Base-by-base conservation (phyloP, 305 asterid species). In the Rubia peregrina region DNA sequence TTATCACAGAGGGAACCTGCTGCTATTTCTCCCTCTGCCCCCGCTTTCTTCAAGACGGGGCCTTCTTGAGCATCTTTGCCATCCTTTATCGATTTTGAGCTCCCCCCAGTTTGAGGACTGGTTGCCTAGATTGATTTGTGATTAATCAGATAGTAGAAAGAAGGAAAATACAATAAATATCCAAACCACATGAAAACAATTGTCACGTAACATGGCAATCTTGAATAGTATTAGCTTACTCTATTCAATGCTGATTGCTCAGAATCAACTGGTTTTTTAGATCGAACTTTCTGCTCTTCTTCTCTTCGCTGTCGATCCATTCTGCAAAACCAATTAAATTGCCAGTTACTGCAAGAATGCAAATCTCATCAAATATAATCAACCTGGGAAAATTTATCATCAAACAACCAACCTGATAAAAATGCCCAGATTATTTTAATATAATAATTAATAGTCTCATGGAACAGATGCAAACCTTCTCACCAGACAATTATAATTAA, bases 221-320 rank as follows among this genome's bases (percentile, higher is more conserved):
- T 6, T 17, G 38, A 43, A 53, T n/a, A 42, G n/a, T 26, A 24
- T 7, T 56, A 8, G 5, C 62, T 69, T 87, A 94, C 99, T 95
- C 96, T 82, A 73, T 89, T 89, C 60, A 86, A 65, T 64, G 86
- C 79, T 78, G 99, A 83, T 83, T 88, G 96, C 81, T 94, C 99
- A 12, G 96, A 88, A 19, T 94, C 99, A 79, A 68, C 74, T 68
- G 75, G 88, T 83, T 88, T 94, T 77, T 94, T 91, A 61, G 98
- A 86, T 49, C 95, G 89, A 36, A 83, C 91, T 79, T 91, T 94
- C 75, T 84, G 73, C 83, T 94, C 99, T 64, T 91, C 99, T 79
- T 91, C 99, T 55, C 99, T 92, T 53, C 99, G 83, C 76, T 89
- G 99, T 73, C 96, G 83, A 78, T 94, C 99, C 99, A 94, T 94